Percentiles rank a stretch among this genome's conserved stretches.
Evolutionary conservation across 345 rosid genomes (phyloP).

Genomic region (Gossypium sturtianum): DNA sequence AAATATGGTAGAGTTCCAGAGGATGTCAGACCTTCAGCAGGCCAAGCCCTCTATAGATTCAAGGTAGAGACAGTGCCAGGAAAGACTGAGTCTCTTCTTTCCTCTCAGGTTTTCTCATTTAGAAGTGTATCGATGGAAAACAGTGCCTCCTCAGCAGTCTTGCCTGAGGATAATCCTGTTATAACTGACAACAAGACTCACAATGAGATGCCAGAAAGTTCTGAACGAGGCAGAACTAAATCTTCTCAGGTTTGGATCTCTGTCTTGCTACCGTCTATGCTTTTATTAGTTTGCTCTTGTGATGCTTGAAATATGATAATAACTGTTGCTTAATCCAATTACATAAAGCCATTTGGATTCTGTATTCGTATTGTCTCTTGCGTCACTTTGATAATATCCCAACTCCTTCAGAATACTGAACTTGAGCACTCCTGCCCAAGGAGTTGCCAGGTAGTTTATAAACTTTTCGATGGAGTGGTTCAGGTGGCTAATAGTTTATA

Average conservation of each 20-base stretch:
- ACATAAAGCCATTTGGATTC: neutral
- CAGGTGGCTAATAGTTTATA: neutral
- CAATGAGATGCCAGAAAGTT: conserved; percentile 39
- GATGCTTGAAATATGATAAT: neutral
- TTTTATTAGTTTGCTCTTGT: neutral
- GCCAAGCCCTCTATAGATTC: conserved; percentile 80
- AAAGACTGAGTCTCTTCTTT: conserved; percentile 56
- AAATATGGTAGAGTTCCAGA: conserved; percentile 91
- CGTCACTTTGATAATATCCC: neutral
- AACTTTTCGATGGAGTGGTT: neutral
- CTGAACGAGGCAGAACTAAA: conserved; percentile 37
- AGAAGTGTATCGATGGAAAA: conserved; percentile 51
- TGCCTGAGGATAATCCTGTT: conserved; percentile 23
- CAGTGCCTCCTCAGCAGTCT: conserved; percentile 36
- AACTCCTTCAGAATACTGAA: neutral
- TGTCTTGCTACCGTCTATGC: neutral
- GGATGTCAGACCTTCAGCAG: conserved; percentile 87
- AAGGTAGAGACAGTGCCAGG: conserved; percentile 76
- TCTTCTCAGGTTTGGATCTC: conserved; percentile 54
- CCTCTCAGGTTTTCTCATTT: conserved; percentile 93
- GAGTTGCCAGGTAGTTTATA: neutral
- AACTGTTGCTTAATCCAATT: neutral
- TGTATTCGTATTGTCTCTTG: neutral
- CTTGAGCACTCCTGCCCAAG: neutral
- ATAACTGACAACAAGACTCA: conserved; percentile 25